Percentiles rank a stretch among this genome's conserved stretches.
phyloP scores from a whole-genome alignment of 176 grass and related monocot species.

The Saccharum officinarum region DNA sequence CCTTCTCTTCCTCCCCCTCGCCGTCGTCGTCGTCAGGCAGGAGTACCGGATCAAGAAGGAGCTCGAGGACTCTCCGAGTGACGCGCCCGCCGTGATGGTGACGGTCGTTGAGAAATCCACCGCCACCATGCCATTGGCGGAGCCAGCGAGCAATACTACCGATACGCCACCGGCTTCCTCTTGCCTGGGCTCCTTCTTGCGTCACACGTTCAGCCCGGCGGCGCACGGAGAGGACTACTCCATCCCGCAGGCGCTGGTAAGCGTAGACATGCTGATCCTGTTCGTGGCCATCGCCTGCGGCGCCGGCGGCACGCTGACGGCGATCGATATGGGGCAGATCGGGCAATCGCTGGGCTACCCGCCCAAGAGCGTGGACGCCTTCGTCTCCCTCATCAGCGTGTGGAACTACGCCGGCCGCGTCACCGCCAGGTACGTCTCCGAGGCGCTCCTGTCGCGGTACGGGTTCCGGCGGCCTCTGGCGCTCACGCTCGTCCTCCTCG shows the following conservation, averaged over 20 bases:
- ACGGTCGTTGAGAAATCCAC: too few relatives aligned
- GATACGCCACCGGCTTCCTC: background rate
- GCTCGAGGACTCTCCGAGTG: background rate
- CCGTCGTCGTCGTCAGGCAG: conserved; percentile 39
- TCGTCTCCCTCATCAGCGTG: conserved; percentile 52
- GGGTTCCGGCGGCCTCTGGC: conserved; percentile 40
- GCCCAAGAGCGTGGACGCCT: conserved; percentile 33
- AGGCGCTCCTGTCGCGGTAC: conserved; percentile 1
- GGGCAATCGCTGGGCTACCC: conserved; percentile 51
- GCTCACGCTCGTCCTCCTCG: too few relatives aligned
- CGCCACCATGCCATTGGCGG: too few relatives aligned
- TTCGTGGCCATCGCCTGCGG: conserved; percentile 45
- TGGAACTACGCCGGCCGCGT: conserved; percentile 56
- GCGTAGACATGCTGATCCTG: conserved; percentile 48
- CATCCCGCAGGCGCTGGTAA: conserved; percentile 45
- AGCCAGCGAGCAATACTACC: too few relatives aligned
- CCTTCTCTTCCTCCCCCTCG: conserved; percentile 51
- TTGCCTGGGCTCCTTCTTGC: background rate
- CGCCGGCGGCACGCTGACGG: conserved; percentile 59
- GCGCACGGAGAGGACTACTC: conserved; percentile 39
- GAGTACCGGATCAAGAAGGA: conserved; percentile 25
- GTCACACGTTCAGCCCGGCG: conserved; percentile 16
- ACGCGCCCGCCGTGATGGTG: background rate
- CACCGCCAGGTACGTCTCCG: conserved; percentile 37
- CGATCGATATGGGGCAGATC: conserved; percentile 74